Evolutionary conservation across 805 yeast species (phyloP), one percentile per base, ranked within the genome.

Genomic region (Schwanniomyces vanrijiae): DNA sequence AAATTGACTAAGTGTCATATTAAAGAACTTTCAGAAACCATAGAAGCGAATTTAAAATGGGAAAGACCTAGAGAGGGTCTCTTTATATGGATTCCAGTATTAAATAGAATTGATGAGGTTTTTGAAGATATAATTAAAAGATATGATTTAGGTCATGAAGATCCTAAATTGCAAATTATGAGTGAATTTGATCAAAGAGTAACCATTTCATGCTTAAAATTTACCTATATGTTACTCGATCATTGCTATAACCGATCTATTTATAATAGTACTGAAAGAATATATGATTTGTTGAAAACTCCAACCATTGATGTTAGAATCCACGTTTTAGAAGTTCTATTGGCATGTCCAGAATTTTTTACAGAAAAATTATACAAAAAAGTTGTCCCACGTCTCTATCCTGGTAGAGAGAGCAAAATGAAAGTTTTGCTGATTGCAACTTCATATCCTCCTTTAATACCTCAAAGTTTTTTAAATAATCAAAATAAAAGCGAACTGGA

Each of bases 71-170:
- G 82, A 50, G 88, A 86, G 31, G 86, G 88, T 55, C 65, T 92
- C 28, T 77, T 77, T 50, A 84, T 83, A 49, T 91, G 96, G 94
- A 79, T 88, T 24, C 78, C 85, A 0, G 81, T 88, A 1, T 70
- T 92, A 55, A 86, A 90, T 62, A 73, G 84, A 55, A 81, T 91
- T 58, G 97, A 91, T 60, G 76, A 71, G 10, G 75, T 88, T 5
- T 68, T 88, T 44, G 86, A 82, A 43, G 55, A 58, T 3, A 68
- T 77, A 19, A 77, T 86, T 13, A 66, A 66, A 6, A 80, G 80
- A 50, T 86, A 88, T 56, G 71, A 68, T 28, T 64, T 83, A 44
- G 75, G 70, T 29, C 71, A 72, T 11, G 77, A 76, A 16, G 56
- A 65, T 44, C 77, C 81, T 3, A 74, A 65, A 38, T 73, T 88